phyloP scores from a whole-genome alignment of 768 basidiomycete genomes.

The Krasilnikovozyma curviuscula region DNA sequence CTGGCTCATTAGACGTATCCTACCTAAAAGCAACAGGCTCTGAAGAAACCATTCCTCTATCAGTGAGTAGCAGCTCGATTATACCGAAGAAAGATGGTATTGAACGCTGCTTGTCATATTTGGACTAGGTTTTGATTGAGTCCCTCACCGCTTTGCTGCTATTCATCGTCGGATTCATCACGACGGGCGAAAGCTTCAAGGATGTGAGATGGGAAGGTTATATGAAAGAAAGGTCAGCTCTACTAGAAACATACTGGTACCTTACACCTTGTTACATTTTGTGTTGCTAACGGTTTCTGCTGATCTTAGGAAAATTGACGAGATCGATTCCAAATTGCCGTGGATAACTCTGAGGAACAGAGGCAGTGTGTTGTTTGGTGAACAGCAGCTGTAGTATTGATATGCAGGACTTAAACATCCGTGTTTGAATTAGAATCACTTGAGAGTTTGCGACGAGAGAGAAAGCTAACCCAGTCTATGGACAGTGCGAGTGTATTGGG shows the following conservation, averaged over 20 bases:
- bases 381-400: not conserved
- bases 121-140: not conserved
- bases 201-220: slow-evolving; percentile 3
- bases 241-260: not conserved
- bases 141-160: not conserved
- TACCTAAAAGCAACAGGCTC: slow-evolving; percentile 5
- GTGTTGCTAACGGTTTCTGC: not conserved
- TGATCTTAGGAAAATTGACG: slow-evolving; percentile 2
- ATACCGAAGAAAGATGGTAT: not conserved
- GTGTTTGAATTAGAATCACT: too few species aligned
- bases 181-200: not conserved
- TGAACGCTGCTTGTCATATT: not conserved
- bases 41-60: not conserved
- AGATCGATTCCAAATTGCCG: slow-evolving; percentile 1
- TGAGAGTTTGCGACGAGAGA: too few species aligned
- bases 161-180: not conserved
- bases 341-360: not conserved
- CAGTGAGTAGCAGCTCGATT: not conserved
- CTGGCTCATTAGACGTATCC: not conserved
- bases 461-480: too few species aligned
- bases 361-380: not conserved
- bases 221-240: slow-evolving; percentile 1
- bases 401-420: too few species aligned
- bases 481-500: too few species aligned
- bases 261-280: not conserved